Evolutionary conservation across 2,329 filamentous ascomycete genomes (phyloP).

Genomic region (Penicillium sp.): DNA sequence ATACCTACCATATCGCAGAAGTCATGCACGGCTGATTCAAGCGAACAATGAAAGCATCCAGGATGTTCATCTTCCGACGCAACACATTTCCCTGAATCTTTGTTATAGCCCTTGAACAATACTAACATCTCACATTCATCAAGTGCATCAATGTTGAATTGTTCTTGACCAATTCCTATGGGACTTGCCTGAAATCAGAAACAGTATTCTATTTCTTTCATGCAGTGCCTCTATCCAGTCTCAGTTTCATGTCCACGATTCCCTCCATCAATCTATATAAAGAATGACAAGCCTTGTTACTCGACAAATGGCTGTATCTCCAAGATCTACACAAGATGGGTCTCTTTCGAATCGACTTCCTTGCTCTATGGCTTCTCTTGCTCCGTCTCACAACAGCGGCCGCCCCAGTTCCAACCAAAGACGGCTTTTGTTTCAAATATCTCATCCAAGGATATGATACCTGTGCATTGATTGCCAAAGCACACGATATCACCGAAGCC

Average conservation of each 20-base stretch:
- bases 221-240: not conserved
- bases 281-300: not conserved
- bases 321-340: not conserved
- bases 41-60: constrained; percentile 2
- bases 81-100: not conserved
- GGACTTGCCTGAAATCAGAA: not conserved
- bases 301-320: not conserved
- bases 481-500: constrained; percentile 35
- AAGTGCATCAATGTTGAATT: not conserved
- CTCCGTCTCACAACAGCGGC: not conserved
- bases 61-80: not conserved
- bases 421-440: constrained; percentile 25
- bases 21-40: not conserved
- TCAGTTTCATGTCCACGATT: not conserved
- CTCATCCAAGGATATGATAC: constrained; percentile 37
- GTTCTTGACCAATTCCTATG: not conserved
- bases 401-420: not conserved
- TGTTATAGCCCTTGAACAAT: constrained; percentile 4
- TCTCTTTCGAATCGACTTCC: not conserved
- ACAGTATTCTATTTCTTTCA: not conserved
- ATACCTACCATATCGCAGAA: not conserved
- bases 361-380: not conserved
- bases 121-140: constrained; percentile 2
- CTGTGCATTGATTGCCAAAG: constrained; percentile 25
- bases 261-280: constrained; percentile 1